Evolutionary conservation across 2,329 filamentous ascomycete genomes (phyloP).

Genomic region (Westerdykella sp.): DNA sequence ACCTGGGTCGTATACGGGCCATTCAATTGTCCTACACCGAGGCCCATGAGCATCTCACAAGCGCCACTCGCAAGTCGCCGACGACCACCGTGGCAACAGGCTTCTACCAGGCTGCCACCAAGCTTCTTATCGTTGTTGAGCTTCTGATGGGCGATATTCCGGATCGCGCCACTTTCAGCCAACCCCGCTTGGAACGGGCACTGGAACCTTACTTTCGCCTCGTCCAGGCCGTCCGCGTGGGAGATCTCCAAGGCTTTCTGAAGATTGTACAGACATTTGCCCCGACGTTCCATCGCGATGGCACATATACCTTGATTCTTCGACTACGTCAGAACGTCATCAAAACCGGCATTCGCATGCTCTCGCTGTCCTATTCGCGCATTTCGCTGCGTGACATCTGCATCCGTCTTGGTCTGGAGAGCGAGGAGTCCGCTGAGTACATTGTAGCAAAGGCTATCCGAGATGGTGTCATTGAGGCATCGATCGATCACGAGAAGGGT

Average conservation of each 20-base stretch:
- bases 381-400: conserved; percentile 97
- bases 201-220: conserved; percentile 90
- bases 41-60: conserved; percentile 87
- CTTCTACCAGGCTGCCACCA: conserved; percentile 93
- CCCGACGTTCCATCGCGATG: conserved; percentile 82
- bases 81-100: conserved; percentile 82
- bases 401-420: conserved; percentile 85
- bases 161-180: conserved; percentile 88
- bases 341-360: conserved; percentile 98
- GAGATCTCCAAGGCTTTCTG: conserved; percentile 89
- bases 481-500: conserved; percentile 84
- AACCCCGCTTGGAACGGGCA: conserved; percentile 76
- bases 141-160: conserved; percentile 98
- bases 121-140: conserved; percentile 94
- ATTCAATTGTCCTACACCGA: conserved; percentile 97
- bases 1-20: conserved; percentile 89
- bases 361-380: conserved; percentile 94
- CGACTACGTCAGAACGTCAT: conserved; percentile 97
- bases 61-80: conserved; percentile 90
- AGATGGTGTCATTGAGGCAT: conserved; percentile 94
- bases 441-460: conserved; percentile 98
- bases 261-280: conserved; percentile 76
- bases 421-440: conserved; percentile 96
- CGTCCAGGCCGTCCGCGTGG: conserved; percentile 92
- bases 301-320: conserved; percentile 90